Evolutionary conservation across 805 yeast genomes (phyloP), one percentile per base, ranked within the genome.

Genomic region (Candida coleopterorum): DNA sequence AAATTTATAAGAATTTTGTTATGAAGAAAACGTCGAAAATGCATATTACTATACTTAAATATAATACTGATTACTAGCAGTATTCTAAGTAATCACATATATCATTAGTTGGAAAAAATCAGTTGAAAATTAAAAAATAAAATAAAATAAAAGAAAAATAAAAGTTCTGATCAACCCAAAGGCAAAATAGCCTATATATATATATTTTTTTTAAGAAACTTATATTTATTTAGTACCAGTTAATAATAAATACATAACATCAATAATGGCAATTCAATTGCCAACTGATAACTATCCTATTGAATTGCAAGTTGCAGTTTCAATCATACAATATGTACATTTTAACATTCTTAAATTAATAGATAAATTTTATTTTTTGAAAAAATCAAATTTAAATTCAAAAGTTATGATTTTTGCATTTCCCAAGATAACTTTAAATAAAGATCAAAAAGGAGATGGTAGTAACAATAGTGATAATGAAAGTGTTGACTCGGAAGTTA

Each of bases 401-500:
- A 33, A 9, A 9, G 9, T 33, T 7, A n/a, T 5, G 11, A 18
- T 33, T 9, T 25, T 23, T 24, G 24, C 36, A 25, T 25, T 25
- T 10, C 11, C 30, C 24, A 25, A 18, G 7, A 25, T 33, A 33
- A 4, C 18, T 14, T 14, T 25, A 15, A 30, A 30, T n/a, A 11
- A 16, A 11, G 12, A 18, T 7, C 28, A 25, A 9, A 25, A 25
- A 25, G 17, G 17, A 4, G 28, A 25, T 9, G 28, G 28, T 4
- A 33, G 20, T 17, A n/a, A 15, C 9, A 27, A 17, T 24, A 35
- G 40, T 22, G 40, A 39, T 15, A 26, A 25, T 14, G 43, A 39
- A 15, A 36, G 32, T 17, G 35, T 35, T 20, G 37, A 31, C 23
- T 31, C 33, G 2, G 37, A 39, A 33, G 34, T 39, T 10, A 39